These are phyloP conservation scores for Cucumis melo DNA, from an alignment of 306 rosid genomes.

Conservation along the genomic window DNA sequence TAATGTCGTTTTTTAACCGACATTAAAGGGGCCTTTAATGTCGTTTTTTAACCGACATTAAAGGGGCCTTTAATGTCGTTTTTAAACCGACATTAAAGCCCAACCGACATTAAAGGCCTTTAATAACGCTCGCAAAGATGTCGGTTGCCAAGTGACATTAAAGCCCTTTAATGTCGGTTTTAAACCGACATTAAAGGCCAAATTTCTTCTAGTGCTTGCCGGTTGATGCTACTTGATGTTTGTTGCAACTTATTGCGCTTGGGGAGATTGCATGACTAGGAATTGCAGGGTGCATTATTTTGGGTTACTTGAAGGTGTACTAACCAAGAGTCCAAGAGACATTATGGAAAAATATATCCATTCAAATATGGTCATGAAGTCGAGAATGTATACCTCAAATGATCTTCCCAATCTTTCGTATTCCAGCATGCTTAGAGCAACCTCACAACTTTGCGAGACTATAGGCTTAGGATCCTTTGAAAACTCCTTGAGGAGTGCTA, in stretches of 20 bases:
- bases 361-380: background rate
- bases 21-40: too few relatives aligned
- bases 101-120: too few relatives aligned
- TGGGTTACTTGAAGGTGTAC: background rate
- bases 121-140: too few relatives aligned
- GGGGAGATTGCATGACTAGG: conserved; percentile 67
- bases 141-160: too few relatives aligned
- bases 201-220: too few relatives aligned
- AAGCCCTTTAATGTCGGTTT: too few relatives aligned
- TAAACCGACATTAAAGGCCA: too few relatives aligned
- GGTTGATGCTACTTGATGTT: background rate
- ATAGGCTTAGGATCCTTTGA: conserved; percentile 74
- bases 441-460: conserved; percentile 94
- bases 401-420: conserved; percentile 75
- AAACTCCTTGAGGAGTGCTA: conserved; percentile 79
- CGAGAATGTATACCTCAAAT: conserved; percentile 55
- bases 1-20: too few relatives aligned
- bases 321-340: background rate
- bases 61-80: too few relatives aligned
- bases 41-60: too few relatives aligned
- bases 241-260: conserved; percentile 22
- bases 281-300: conserved; percentile 33
- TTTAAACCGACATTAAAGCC: too few relatives aligned
- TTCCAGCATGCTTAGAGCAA: conserved; percentile 91
- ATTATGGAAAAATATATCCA: background rate